A percentile compares a stretch with the other conserved stretches of the same genome.
Evolutionary conservation across 345 rosid genomes (phyloP).

Genomic region (Pseudoturritis turrita): DNA sequence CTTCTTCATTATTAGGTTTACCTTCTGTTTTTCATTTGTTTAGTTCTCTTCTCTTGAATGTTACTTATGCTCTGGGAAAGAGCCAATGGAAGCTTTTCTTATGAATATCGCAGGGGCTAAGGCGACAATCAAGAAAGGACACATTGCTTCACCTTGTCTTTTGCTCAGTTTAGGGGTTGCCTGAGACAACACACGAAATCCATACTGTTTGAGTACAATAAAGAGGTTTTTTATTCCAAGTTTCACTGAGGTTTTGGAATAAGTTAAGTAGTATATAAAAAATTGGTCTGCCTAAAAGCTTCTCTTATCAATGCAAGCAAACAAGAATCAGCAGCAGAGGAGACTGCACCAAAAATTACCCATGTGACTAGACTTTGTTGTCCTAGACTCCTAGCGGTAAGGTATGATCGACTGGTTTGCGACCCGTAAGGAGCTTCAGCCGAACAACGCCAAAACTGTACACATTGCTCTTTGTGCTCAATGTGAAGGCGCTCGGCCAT

Average conservation of each 20-base stretch:
- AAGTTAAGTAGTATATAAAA: background rate
- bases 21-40: too few relatives aligned
- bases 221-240: background rate
- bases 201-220: background rate
- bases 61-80: too few relatives aligned
- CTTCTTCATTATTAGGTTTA: too few relatives aligned
- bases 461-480: slow-evolving; percentile 73
- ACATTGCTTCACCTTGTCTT: slow-evolving; percentile 70
- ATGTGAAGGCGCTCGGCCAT: slow-evolving; percentile 82
- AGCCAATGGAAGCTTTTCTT: too few relatives aligned
- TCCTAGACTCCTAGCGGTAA: slow-evolving; percentile 76
- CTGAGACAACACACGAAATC: slow-evolving; percentile 29
- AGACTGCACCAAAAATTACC: slow-evolving; percentile 38
- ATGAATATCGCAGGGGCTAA: too few relatives aligned
- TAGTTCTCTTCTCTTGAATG: too few relatives aligned
- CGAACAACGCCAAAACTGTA: slow-evolving; percentile 83
- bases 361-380: slow-evolving; percentile 84
- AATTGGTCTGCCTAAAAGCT: background rate
- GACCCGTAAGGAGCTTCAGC: slow-evolving; percentile 73
- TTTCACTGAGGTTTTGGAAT: background rate
- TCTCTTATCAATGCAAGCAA: background rate
- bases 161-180: slow-evolving; percentile 80
- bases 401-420: slow-evolving; percentile 86
- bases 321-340: background rate
- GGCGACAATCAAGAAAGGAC: too few relatives aligned